phyloP scores from a whole-genome alignment of 371 early-diverging fungal genomes.

The Lichtheimia ornata region DNA sequence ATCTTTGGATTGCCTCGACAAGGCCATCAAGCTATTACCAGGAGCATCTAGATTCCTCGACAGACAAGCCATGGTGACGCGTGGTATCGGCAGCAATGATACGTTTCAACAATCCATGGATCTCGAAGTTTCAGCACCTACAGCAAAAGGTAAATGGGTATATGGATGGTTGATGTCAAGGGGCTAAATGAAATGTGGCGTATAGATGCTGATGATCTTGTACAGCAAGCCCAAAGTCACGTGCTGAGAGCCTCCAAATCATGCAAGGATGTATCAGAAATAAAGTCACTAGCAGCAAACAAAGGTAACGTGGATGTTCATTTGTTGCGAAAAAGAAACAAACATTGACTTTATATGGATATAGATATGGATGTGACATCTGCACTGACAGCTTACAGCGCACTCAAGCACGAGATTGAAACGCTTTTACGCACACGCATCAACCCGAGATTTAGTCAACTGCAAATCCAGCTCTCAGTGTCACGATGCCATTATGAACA shows the following conservation, averaged over 20 bases:
- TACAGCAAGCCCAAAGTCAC: conserved; percentile 20
- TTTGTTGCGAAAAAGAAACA: too few species aligned
- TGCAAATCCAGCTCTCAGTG: conserved; percentile 33
- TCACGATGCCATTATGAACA: conserved; percentile 40
- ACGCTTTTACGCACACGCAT: conserved; percentile 35
- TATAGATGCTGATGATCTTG: conserved; percentile 30
- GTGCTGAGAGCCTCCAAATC: conserved; percentile 28
- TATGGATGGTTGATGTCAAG: neutral
- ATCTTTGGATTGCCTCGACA: conserved; percentile 41
- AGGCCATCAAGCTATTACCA: conserved; percentile 46
- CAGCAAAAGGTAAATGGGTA: conserved; percentile 4
- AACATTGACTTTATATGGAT: too few species aligned
- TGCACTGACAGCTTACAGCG: conserved; percentile 35
- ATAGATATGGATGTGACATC: conserved; percentile 20
- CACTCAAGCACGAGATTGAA: conserved; percentile 41
- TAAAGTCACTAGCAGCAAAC: conserved; percentile 24
- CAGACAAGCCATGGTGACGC: conserved; percentile 33
- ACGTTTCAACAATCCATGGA: conserved; percentile 7
- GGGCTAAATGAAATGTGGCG: neutral
- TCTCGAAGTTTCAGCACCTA: conserved; percentile 5
- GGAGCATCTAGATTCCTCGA: conserved; percentile 42
- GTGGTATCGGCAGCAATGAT: conserved; percentile 17
- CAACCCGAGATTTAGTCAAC: conserved; percentile 36
- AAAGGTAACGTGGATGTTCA: conserved; percentile 12
- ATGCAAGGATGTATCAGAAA: conserved; percentile 24